Evolutionary conservation across 768 basidiomycete genomes (phyloP).

Genomic region (Galerina sulciceps): DNA sequence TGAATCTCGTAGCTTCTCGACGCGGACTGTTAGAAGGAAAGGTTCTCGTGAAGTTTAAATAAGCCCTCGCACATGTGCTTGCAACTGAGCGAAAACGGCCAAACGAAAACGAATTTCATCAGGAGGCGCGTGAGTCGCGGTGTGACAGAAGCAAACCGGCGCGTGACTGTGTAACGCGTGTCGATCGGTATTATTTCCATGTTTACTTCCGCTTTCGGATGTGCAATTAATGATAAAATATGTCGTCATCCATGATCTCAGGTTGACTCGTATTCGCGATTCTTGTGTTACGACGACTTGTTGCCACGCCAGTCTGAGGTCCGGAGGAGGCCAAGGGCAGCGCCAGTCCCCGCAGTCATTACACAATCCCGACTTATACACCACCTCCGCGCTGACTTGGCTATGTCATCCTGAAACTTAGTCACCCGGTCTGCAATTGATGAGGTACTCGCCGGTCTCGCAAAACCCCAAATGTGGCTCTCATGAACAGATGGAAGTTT

Average conservation of each 20-base stretch:
- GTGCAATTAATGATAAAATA: constrained; percentile 7
- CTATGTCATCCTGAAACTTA: neutral
- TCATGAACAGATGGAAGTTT: no score
- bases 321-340: neutral
- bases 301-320: constrained; percentile 2
- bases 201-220: neutral
- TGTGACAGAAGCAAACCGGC: neutral
- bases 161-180: neutral
- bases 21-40: neutral
- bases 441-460: constrained; percentile 6
- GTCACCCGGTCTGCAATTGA: constrained; percentile 2
- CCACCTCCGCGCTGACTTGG: no score
- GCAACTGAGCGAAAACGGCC: neutral
- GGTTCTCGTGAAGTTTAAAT: constrained; percentile 1
- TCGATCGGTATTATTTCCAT: neutral
- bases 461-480: no score
- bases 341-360: no score
- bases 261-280: constrained; percentile 3
- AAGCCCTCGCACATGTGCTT: neutral
- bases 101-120: no score
- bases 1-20: neutral
- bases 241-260: constrained; percentile 20
- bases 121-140: neutral
- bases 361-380: no score
- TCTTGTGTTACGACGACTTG: neutral